Percentiles rank a stretch among this genome's conserved stretches.
These are phyloP conservation scores for Dryas drummondii DNA, from an alignment of 306 rosid genomes.

Conservation along the genomic window DNA sequence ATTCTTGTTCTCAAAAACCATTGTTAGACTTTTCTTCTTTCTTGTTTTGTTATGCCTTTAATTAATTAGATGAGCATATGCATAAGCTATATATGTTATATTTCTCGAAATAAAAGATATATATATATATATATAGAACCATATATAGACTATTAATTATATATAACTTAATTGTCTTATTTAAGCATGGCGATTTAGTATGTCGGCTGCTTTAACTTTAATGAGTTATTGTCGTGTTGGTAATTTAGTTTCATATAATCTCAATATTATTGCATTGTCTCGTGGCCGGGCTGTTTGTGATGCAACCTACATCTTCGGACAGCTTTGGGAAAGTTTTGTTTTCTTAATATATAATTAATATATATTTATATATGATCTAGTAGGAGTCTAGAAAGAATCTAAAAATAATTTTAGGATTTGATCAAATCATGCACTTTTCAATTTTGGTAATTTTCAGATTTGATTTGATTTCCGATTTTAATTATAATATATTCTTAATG, in stretches of 20 bases:
- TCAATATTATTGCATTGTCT: neutral
- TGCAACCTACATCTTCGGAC: too few relatives aligned
- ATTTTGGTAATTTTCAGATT: constrained; percentile 5
- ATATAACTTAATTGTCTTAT: too few relatives aligned
- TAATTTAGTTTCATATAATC: neutral
- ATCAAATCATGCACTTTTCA: neutral
- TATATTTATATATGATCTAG: neutral
- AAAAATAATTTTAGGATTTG: neutral
- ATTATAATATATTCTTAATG: neutral
- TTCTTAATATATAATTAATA: neutral
- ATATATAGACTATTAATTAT: too few relatives aligned
- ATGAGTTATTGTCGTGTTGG: too few relatives aligned
- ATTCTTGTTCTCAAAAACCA: too few relatives aligned
- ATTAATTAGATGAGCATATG: too few relatives aligned
- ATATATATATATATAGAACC: too few relatives aligned
- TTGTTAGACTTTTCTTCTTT: too few relatives aligned
- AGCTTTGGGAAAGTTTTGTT: neutral
- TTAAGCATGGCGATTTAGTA: neutral
- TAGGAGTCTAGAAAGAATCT: neutral
- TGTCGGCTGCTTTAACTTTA: neutral
- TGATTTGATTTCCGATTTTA: neutral
- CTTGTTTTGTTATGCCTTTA: too few relatives aligned
- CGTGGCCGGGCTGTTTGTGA: too few relatives aligned
- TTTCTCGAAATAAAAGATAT: too few relatives aligned
- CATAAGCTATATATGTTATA: too few relatives aligned